A percentile compares a stretch with the other conserved stretches of the same genome.
phyloP scores from a whole-genome alignment of 441 rosid species.

The Cnidoscolus chayamansa region DNA sequence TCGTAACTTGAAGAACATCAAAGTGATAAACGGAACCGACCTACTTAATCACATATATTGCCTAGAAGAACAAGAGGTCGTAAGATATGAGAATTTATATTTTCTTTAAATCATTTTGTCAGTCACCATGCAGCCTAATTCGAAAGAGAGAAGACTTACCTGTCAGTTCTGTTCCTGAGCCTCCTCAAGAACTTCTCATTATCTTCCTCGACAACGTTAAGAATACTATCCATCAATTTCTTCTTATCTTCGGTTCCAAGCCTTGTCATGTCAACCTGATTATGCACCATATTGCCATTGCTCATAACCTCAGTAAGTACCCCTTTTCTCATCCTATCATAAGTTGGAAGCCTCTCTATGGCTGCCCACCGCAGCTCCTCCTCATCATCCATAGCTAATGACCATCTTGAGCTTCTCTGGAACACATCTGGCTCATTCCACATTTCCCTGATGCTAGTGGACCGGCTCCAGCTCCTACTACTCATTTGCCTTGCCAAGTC shows the following conservation, averaged over 20 bases:
- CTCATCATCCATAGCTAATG: slow-evolving; percentile 24
- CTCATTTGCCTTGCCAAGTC: slow-evolving; percentile 10
- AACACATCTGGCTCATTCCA: slow-evolving; percentile 34
- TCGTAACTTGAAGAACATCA: neutral
- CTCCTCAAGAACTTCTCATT: slow-evolving; percentile 34
- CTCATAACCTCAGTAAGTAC: slow-evolving; percentile 31
- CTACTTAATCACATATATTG: neutral
- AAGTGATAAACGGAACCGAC: neutral
- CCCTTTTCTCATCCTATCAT: slow-evolving; percentile 37
- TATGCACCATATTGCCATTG: slow-evolving; percentile 29
- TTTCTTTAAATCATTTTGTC: neutral
- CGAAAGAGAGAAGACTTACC: slow-evolving; percentile 15
- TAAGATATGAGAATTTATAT: neutral
- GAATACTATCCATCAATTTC: slow-evolving; percentile 31
- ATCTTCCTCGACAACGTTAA: slow-evolving; percentile 35
- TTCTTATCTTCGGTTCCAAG: slow-evolving; percentile 36
- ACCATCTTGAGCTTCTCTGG: slow-evolving; percentile 24
- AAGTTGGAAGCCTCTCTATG: slow-evolving; percentile 40
- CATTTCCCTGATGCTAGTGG: slow-evolving; percentile 33
- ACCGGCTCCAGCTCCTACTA: slow-evolving; percentile 18
- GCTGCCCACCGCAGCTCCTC: slow-evolving; percentile 41
- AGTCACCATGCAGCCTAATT: neutral
- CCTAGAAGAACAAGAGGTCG: neutral
- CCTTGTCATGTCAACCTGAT: slow-evolving; percentile 36
- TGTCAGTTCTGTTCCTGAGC: slow-evolving; percentile 36